phyloP scores from a whole-genome alignment of 495 filamentous ascomycete genomes.

The Hypomontagnella submonticulosa region DNA sequence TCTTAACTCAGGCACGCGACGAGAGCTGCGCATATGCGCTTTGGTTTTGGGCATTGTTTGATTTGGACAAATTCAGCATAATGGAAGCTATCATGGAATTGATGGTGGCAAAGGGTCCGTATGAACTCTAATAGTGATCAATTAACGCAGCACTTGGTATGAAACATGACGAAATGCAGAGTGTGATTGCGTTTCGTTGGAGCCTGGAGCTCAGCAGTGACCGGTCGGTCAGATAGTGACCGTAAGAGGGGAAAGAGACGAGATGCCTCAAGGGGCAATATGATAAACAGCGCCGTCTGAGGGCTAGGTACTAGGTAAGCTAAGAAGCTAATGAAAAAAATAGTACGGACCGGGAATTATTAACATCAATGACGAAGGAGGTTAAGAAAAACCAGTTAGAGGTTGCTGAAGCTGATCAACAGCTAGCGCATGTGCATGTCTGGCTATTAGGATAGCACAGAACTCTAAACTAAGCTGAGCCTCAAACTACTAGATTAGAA shows the following conservation, averaged over 20 bases:
- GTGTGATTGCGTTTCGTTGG: constrained; percentile 8
- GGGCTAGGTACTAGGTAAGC: too few relatives aligned
- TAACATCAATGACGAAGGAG: constrained; percentile 42
- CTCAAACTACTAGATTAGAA: constrained; percentile 17
- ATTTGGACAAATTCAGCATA: constrained; percentile 34
- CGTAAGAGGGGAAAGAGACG: constrained; percentile 10
- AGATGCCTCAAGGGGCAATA: constrained; percentile 1
- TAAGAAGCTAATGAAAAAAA: constrained; percentile 30
- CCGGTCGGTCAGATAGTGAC: constrained; percentile 1
- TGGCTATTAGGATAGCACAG: neutral
- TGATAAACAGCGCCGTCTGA: neutral
- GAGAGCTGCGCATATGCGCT: constrained; percentile 56
- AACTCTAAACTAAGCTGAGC: constrained; percentile 18
- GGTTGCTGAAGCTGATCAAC: constrained; percentile 4
- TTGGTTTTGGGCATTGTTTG: constrained; percentile 57
- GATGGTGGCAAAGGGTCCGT: constrained; percentile 5
- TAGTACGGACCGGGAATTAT: constrained; percentile 2
- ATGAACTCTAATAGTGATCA: neutral
- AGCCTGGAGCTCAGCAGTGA: constrained; percentile 9
- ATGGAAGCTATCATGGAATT: constrained; percentile 26
- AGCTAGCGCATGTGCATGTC: constrained; percentile 11
- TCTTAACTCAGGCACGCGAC: constrained; percentile 59
- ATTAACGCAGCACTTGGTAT: constrained; percentile 3
- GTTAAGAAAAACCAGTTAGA: constrained; percentile 27
- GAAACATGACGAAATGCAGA: constrained; percentile 12